Percentiles rank a stretch among this genome's conserved stretches.
phyloP scores from a whole-genome alignment of 495 filamentous ascomycete species.

The Trichoderma asperelloides region DNA sequence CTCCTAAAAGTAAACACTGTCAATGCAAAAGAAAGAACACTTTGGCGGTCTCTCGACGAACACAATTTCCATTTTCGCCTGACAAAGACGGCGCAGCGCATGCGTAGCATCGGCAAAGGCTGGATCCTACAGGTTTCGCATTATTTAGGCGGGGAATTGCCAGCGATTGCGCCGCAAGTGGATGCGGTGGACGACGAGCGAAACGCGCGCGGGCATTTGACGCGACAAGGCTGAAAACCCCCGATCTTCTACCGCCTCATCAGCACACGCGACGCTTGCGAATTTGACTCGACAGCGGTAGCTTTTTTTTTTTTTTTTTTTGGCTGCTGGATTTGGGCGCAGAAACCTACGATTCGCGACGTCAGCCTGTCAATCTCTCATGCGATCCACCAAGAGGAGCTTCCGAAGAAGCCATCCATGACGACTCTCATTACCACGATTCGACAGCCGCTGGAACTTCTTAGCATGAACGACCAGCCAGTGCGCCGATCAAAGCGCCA shows the following conservation, averaged over 20 bases:
- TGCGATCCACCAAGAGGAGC: conserved; percentile 1
- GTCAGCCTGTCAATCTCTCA: not conserved
- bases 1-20: conserved; percentile 3
- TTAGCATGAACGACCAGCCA: conserved; percentile 52
- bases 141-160: not conserved
- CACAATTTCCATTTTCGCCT: not conserved
- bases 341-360: not conserved
- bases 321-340: not conserved
- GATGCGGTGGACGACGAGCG: not conserved
- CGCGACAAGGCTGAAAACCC: conserved; percentile 2
- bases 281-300: not conserved
- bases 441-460: conserved; percentile 47
- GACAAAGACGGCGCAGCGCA: not conserved
- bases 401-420: conserved; percentile 37
- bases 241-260: not conserved
- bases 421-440: conserved; percentile 51
- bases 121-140: not conserved
- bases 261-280: not conserved
- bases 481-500: conserved; percentile 47
- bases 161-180: not conserved
- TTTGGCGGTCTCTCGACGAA: conserved; percentile 5
- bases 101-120: not conserved
- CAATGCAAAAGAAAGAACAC: not conserved
- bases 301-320: not conserved
- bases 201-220: conserved; percentile 6